Conservation (phyloP, 495 filamentous ascomycete species). For the Articulospora tetracladia region DNA sequence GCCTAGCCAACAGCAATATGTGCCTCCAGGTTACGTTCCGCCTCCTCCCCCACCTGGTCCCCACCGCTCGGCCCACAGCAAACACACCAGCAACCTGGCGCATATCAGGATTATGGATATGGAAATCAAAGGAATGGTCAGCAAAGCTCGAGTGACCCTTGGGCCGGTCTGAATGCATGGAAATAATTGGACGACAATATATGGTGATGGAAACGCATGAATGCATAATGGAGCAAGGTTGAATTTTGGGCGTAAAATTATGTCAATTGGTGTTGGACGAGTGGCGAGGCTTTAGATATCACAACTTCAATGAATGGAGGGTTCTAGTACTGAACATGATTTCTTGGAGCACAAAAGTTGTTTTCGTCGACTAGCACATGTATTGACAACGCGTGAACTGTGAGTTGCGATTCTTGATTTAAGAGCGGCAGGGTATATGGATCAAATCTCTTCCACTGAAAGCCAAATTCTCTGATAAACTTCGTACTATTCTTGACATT, state of each 20-base stretch:
- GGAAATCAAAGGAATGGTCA: conserved; percentile 32
- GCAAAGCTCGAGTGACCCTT: conserved; percentile 58
- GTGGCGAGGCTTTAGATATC: neutral
- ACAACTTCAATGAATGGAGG: neutral
- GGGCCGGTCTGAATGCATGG: conserved; percentile 85
- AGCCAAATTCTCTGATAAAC: no score
- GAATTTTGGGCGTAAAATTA: neutral
- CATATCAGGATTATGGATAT: conserved; percentile 28
- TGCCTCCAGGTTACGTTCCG: conserved; percentile 83
- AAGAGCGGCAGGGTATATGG: no score
- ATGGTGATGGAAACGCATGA: neutral
- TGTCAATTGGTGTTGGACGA: neutral
- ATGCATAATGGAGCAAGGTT: conserved; percentile 5
- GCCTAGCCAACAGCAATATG: conserved; percentile 35
- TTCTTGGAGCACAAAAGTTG: neutral
- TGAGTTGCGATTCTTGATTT: no score
- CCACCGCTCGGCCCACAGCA: conserved; percentile 71
- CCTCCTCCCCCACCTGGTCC: conserved; percentile 87
- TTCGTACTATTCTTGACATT: no score
- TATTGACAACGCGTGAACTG: neutral
- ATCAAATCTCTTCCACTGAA: no score
- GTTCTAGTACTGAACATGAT: neutral
- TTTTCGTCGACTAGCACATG: neutral
- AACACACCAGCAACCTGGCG: conserved; percentile 56
- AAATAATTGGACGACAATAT: conserved; percentile 45